These are phyloP conservation scores for Lipomyces starkeyi DNA, from an alignment of 805 yeast genomes.

Conservation along the genomic window DNA sequence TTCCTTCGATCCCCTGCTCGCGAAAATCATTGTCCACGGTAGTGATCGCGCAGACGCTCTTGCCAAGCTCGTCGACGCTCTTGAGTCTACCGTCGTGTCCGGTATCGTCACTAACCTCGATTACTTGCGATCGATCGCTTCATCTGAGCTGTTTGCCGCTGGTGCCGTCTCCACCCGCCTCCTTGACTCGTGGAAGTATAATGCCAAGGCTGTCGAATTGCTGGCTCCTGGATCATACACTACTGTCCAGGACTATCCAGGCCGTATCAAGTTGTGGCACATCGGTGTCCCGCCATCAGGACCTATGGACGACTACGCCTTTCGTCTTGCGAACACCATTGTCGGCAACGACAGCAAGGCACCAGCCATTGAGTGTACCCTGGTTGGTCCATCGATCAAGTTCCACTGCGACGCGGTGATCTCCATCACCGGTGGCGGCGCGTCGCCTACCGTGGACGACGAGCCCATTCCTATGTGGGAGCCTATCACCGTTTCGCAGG, in stretches of 20 bases:
- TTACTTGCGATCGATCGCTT: slow-evolving; percentile 83
- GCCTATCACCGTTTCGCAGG: slow-evolving; percentile 73
- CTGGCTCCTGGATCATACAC: slow-evolving; percentile 92
- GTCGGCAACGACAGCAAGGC: slow-evolving; percentile 85
- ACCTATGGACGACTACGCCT: slow-evolving; percentile 94
- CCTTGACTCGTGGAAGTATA: slow-evolving; percentile 73
- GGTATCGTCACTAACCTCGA: slow-evolving; percentile 92
- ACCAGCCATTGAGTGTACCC: slow-evolving; percentile 89
- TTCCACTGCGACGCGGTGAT: slow-evolving; percentile 83
- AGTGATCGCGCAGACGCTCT: slow-evolving; percentile 86
- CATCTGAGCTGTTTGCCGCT: slow-evolving; percentile 80
- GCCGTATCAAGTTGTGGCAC: slow-evolving; percentile 83
- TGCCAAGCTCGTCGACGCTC: slow-evolving; percentile 73
- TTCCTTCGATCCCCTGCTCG: slow-evolving; percentile 92
- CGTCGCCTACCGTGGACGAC: slow-evolving; percentile 70
- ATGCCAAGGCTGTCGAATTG: slow-evolving; percentile 84
- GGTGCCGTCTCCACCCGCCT: slow-evolving; percentile 88
- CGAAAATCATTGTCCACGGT: slow-evolving; percentile 95
- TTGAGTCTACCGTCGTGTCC: slow-evolving; percentile 82
- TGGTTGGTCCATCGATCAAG: slow-evolving; percentile 81
- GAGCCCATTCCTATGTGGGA: slow-evolving; percentile 64
- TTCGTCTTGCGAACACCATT: slow-evolving; percentile 84
- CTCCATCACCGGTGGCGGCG: slow-evolving; percentile 87
- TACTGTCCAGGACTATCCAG: slow-evolving; percentile 95
- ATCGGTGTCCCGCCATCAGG: slow-evolving; percentile 99